Conservation (phyloP, 106 monocot species). For the Dactylorhiza incarnata region DNA sequence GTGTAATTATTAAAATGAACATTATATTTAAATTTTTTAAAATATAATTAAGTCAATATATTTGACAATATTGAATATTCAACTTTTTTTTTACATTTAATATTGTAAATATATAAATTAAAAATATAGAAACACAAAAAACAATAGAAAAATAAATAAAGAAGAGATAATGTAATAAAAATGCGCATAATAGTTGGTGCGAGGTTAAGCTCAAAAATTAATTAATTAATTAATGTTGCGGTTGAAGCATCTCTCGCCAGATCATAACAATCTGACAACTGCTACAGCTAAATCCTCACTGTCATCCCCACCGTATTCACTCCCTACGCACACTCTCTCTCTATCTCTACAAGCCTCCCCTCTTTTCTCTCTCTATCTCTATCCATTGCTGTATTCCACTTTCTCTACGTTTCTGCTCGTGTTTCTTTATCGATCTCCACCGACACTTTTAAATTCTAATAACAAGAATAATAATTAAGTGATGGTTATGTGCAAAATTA, state of each 20-base stretch:
- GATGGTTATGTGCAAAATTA: too few species aligned
- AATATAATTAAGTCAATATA: too few species aligned
- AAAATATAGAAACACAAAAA: background rate
- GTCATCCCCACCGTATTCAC: too few species aligned
- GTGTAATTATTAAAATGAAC: too few species aligned
- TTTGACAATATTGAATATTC: too few species aligned
- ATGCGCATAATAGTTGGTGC: background rate
- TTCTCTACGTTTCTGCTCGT: background rate
- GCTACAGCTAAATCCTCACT: background rate
- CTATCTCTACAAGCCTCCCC: background rate
- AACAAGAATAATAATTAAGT: background rate
- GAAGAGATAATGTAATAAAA: background rate
- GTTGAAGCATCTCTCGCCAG: slow-evolving; percentile 1
- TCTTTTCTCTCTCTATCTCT: background rate
- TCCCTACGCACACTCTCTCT: too few species aligned
- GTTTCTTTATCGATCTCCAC: background rate
- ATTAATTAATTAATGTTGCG: background rate
- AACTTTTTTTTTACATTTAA: too few species aligned
- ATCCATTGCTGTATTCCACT: background rate
- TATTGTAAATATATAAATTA: too few species aligned
- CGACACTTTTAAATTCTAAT: background rate
- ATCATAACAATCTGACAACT: background rate
- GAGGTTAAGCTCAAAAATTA: background rate
- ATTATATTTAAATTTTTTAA: too few species aligned
- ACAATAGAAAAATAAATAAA: background rate